Evolutionary conservation across 495 filamentous ascomycete genomes (phyloP).

Genomic region (Neurospora sublineolata): DNA sequence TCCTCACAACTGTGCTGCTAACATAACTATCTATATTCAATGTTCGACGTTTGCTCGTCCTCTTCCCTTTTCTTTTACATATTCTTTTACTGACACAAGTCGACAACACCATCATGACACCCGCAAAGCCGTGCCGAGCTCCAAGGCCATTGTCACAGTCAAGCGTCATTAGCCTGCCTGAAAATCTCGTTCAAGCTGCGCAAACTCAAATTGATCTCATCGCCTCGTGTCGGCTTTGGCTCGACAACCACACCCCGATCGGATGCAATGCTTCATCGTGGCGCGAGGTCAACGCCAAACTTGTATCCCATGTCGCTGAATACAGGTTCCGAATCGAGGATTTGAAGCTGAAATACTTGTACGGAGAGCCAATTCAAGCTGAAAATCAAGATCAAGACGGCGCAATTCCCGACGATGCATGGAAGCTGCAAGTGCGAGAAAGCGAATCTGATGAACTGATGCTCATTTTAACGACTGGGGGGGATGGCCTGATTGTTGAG

Average conservation of each 20-base stretch:
- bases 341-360: neutral
- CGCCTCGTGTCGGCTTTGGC: constrained; percentile 6
- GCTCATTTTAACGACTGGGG: neutral
- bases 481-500: neutral
- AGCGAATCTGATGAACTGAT: neutral
- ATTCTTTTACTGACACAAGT: too few species aligned
- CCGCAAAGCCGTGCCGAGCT: neutral
- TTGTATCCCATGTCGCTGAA: neutral
- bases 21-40: neutral
- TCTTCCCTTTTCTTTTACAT: neutral
- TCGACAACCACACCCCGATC: neutral
- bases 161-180: neutral
- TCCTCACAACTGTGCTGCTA: neutral
- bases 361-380: neutral
- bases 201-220: constrained; percentile 5
- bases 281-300: neutral
- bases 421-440: neutral
- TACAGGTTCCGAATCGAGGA: neutral
- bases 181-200: neutral
- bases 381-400: neutral
- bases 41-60: neutral
- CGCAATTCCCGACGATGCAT: neutral
- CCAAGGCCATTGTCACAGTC: neutral
- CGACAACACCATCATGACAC: neutral
- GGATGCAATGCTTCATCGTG: neutral